Evolutionary conservation across 805 yeast species (phyloP).

Genomic region (Schwanniomyces pseudopolymorphus): DNA sequence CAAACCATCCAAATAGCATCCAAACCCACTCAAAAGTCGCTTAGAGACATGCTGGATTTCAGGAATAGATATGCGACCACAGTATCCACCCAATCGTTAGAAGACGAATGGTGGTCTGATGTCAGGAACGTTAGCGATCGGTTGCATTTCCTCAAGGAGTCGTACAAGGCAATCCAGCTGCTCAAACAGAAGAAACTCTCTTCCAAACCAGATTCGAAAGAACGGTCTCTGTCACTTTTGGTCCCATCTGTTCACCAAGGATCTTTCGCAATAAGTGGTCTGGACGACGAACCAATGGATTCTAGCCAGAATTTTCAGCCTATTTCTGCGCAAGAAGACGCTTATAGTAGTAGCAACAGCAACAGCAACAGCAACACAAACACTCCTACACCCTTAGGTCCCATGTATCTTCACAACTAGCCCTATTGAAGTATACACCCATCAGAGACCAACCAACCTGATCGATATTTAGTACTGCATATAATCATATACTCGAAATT

Average conservation of each 20-base stretch:
- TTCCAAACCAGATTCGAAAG: constrained; percentile 3
- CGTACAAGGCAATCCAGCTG: constrained; percentile 22
- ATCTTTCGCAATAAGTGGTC: constrained; percentile 5
- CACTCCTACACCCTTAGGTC: neutral
- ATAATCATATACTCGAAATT: neutral
- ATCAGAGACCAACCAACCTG: too few species aligned
- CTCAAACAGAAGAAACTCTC: constrained; percentile 16
- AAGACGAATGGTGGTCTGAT: constrained; percentile 24
- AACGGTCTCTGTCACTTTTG: neutral
- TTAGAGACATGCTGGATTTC: neutral
- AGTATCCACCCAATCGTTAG: constrained; percentile 6
- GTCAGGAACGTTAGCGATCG: constrained; percentile 23
- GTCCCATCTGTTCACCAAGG: neutral
- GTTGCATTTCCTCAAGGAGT: constrained; percentile 26
- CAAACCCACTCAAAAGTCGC: constrained; percentile 8
- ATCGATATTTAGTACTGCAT: constrained; percentile 1
- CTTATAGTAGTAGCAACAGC: constrained; percentile 14
- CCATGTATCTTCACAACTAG: neutral
- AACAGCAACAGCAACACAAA: constrained; percentile 12
- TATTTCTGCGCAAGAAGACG: constrained; percentile 13
- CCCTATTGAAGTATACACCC: too few species aligned
- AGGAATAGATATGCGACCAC: neutral
- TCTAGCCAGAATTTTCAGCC: constrained; percentile 6
- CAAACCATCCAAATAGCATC: neutral
- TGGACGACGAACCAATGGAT: constrained; percentile 9